Conservation (phyloP, 495 filamentous ascomycete species). For the Chaetomium tenue region DNA sequence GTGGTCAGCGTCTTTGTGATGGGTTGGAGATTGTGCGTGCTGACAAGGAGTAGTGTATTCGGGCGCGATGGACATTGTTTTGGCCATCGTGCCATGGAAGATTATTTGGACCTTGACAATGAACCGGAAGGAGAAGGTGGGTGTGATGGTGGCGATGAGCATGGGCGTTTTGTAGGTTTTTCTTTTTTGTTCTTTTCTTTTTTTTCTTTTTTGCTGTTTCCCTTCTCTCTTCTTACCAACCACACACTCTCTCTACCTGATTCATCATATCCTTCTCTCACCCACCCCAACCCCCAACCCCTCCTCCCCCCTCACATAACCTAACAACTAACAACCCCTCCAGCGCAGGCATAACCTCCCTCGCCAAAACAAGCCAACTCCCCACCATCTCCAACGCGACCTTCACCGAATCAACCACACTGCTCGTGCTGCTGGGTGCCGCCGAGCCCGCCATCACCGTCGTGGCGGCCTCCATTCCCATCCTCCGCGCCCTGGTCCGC, state of each 20-base stretch:
- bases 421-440: slow-evolving; percentile 31
- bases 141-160: slow-evolving; percentile 41
- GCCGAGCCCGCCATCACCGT: slow-evolving; percentile 38
- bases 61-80: slow-evolving; percentile 37
- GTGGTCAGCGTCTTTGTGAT: not conserved
- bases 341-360: slow-evolving; percentile 2
- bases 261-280: too few species aligned
- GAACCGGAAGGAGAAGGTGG: slow-evolving; percentile 39
- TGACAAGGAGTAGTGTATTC: slow-evolving; percentile 32
- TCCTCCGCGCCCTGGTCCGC: slow-evolving; percentile 34
- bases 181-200: not conserved
- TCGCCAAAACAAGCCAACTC: slow-evolving; percentile 35
- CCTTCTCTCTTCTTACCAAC: too few species aligned
- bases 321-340: too few species aligned
- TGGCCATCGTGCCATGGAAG: slow-evolving; percentile 40
- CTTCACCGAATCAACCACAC: slow-evolving; percentile 31
- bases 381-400: slow-evolving; percentile 30
- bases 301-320: not conserved
- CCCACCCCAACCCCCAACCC: not conserved
- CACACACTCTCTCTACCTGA: not conserved
- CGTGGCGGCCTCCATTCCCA: slow-evolving; percentile 36
- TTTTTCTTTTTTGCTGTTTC: not conserved
- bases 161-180: slow-evolving; percentile 38
- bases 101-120: slow-evolving; percentile 40
- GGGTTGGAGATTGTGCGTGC: not conserved